Conservation (phyloP, 345 rosid species). For the Cardamine occulta region DNA sequence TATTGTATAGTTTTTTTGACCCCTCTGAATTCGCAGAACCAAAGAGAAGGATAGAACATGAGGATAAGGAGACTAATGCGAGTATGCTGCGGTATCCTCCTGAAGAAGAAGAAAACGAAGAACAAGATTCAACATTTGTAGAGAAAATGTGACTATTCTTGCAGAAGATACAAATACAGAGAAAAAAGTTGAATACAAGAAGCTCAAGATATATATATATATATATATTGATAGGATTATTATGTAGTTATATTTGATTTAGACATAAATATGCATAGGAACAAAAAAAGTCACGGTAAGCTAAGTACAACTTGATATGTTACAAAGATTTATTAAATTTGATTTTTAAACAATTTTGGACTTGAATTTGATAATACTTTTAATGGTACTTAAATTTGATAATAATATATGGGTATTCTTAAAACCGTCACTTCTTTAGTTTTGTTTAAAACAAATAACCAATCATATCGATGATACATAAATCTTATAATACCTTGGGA, state of each 20-base stretch:
- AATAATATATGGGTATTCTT: no score
- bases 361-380: not conserved
- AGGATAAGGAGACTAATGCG: constrained; percentile 53
- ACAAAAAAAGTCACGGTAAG: not conserved
- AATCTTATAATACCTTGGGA: no score
- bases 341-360: not conserved
- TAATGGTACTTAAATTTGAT: not conserved
- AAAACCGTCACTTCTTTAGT: not conserved
- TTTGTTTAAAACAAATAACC: not conserved
- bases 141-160: constrained; percentile 13
- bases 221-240: not conserved
- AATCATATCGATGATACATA: no score
- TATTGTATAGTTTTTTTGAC: not conserved
- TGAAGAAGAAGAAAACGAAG: constrained; percentile 52
- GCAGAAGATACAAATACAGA: not conserved
- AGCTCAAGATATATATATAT: not conserved
- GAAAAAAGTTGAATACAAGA: constrained; percentile 19
- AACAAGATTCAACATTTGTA: constrained; percentile 43
- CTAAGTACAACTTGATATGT: not conserved
- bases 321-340: not conserved
- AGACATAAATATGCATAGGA: not conserved
- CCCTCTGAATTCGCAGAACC: constrained; percentile 52
- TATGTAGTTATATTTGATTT: constrained; percentile 23
- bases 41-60: constrained; percentile 67
- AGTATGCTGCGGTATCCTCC: constrained; percentile 43